Conservation (phyloP, 106 monocot genomes). For the Dactylorhiza incarnata region DNA sequence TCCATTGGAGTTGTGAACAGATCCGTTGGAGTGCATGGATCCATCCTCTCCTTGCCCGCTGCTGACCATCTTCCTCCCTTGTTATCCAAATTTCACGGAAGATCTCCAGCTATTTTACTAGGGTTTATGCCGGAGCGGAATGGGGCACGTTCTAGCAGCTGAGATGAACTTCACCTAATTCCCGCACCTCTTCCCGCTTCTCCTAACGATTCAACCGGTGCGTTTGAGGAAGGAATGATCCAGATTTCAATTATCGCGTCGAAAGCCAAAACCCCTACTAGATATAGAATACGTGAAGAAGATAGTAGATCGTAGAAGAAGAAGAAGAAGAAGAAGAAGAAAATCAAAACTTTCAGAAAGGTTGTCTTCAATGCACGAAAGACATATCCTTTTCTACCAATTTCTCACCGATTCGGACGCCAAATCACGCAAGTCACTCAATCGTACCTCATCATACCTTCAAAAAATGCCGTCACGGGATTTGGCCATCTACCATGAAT, state of each 20-base stretch:
- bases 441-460: slow-evolving; percentile 7
- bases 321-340: neutral
- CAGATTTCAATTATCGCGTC: neutral
- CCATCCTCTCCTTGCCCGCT: slow-evolving; percentile 14
- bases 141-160: neutral
- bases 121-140: slow-evolving; percentile 1
- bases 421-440: neutral
- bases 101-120: neutral
- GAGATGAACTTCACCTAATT: neutral
- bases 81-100: neutral
- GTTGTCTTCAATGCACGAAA: neutral
- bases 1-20: slow-evolving; percentile 16
- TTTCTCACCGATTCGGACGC: neutral
- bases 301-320: neutral
- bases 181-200: neutral
- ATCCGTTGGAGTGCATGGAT: slow-evolving; percentile 39
- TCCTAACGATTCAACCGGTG: neutral
- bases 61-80: slow-evolving; percentile 33
- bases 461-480: neutral
- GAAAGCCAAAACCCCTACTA: too few species aligned
- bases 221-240: neutral
- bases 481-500: slow-evolving; percentile 7
- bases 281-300: neutral
- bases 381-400: neutral
- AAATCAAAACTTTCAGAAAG: neutral